A percentile compares a stretch with the other conserved stretches of the same genome.
Conservation (phyloP, 1,284 basidiomycete species). For the Xerocomus minutiporus region DNA sequence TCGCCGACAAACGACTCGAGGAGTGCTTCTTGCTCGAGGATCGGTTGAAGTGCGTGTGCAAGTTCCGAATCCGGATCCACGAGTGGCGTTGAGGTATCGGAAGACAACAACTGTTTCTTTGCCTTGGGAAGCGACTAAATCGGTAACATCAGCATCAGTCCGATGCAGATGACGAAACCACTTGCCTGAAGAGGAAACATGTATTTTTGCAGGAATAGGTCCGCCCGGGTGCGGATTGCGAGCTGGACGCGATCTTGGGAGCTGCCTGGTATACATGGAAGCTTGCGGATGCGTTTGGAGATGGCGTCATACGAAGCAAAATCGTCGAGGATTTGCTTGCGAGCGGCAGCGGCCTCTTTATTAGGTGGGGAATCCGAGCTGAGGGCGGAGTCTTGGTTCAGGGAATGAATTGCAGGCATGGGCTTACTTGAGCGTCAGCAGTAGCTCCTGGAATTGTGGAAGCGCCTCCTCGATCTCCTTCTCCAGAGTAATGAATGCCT, state of each 20-base stretch:
- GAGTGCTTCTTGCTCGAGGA: constrained; percentile 87
- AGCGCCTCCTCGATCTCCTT: constrained; percentile 66
- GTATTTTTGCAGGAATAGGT: constrained; percentile 81
- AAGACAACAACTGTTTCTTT: constrained; percentile 34
- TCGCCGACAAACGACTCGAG: constrained; percentile 81
- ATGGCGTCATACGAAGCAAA: constrained; percentile 88
- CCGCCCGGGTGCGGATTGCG: constrained; percentile 76
- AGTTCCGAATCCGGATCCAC: constrained; percentile 65
- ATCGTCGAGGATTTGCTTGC: constrained; percentile 78
- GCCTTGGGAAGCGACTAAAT: constrained; percentile 60
- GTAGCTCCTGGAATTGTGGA: constrained; percentile 68
- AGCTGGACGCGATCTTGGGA: constrained; percentile 82
- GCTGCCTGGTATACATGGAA: constrained; percentile 63
- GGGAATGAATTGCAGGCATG: background rate
- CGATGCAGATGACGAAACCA: background rate
- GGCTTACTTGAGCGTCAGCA: constrained; percentile 50
- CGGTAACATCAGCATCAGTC: constrained; percentile 1
- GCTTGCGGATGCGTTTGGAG: constrained; percentile 74
- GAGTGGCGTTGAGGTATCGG: constrained; percentile 27
- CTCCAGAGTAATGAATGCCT: constrained; percentile 76
- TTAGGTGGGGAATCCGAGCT: constrained; percentile 60
- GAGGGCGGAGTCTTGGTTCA: background rate
- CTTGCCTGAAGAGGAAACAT: constrained; percentile 78
- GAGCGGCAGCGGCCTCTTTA: constrained; percentile 63
- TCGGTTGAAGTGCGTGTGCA: constrained; percentile 71